A percentile compares a stretch with the other conserved stretches of the same genome.
Conservation (phyloP, 2,329 filamentous ascomycete genomes). For the Colletotrichum spinosum region DNA sequence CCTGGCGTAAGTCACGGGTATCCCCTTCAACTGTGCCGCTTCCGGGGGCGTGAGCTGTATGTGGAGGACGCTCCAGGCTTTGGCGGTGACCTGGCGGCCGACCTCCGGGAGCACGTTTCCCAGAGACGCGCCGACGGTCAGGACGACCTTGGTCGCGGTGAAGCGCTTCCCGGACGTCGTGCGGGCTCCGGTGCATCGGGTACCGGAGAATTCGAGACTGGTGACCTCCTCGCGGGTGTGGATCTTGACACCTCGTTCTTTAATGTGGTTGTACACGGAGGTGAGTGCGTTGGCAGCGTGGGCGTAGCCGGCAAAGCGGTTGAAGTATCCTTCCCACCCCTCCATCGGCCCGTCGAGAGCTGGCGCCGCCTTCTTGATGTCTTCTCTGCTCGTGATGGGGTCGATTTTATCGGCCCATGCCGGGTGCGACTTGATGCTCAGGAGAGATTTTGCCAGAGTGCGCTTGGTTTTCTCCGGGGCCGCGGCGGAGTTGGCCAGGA, state of each 20-base stretch:
- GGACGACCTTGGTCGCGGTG: conserved; percentile 54
- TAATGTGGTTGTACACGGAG: conserved; percentile 56
- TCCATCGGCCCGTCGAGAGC: conserved; percentile 59
- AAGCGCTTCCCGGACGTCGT: conserved; percentile 41
- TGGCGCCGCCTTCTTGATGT: conserved; percentile 55
- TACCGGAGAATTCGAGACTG: conserved; percentile 52
- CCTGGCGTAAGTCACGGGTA: conserved; percentile 70
- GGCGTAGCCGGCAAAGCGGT: conserved; percentile 67
- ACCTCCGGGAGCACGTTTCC: conserved; percentile 60
- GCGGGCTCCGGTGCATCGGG: conserved; percentile 42
- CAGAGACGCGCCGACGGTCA: conserved; percentile 63
- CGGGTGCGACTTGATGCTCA: conserved; percentile 51
- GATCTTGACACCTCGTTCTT: conserved; percentile 46
- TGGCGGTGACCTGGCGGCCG: conserved; percentile 63
- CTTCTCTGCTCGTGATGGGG: conserved; percentile 48
- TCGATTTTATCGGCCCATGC: conserved; percentile 53
- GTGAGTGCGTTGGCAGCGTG: conserved; percentile 64
- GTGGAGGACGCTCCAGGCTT: conserved; percentile 70
- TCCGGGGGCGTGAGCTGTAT: conserved; percentile 67
- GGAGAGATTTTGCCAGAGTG: conserved; percentile 53
- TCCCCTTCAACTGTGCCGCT: conserved; percentile 62
- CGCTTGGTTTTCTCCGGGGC: conserved; percentile 58
- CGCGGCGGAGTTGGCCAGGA: conserved; percentile 58
- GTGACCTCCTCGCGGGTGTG: conserved; percentile 53
- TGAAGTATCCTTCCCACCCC: conserved; percentile 70